Conservation (phyloP, 495 filamentous ascomycete genomes). For the Niebla homalea region DNA sequence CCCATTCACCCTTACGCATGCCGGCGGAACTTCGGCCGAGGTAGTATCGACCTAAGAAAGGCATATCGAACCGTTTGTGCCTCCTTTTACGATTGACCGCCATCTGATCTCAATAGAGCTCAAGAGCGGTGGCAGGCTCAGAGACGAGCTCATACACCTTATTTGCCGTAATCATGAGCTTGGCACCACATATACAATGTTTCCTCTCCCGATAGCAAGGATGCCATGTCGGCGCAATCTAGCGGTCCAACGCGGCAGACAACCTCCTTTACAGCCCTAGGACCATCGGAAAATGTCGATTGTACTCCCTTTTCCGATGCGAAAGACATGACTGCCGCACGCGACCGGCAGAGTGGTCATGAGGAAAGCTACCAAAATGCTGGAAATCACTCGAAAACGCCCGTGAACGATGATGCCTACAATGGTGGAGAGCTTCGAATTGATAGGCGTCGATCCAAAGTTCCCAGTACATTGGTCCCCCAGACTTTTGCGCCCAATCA, state of each 20-base stretch:
- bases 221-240: constrained; percentile 14
- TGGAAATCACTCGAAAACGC: no score
- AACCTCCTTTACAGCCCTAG: constrained; percentile 23
- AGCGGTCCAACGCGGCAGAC: constrained; percentile 13
- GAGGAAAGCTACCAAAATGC: no score
- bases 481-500: no score
- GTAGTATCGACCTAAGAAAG: no score
- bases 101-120: background rate
- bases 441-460: constrained; percentile 4
- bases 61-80: background rate
- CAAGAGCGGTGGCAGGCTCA: background rate
- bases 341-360: no score
- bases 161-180: background rate
- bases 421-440: no score
- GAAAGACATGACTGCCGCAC: no score
- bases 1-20: no score
- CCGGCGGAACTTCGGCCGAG: no score
- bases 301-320: no score
- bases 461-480: background rate
- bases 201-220: background rate
- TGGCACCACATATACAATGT: background rate
- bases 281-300: constrained; percentile 9
- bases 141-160: no score
- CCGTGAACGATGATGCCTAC: no score
- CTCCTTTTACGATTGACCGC: background rate